Evolutionary conservation across 306 rosid species (phyloP), one percentile per base, ranked within the genome.

Genomic region (Gastrolobium bilobum): DNA sequence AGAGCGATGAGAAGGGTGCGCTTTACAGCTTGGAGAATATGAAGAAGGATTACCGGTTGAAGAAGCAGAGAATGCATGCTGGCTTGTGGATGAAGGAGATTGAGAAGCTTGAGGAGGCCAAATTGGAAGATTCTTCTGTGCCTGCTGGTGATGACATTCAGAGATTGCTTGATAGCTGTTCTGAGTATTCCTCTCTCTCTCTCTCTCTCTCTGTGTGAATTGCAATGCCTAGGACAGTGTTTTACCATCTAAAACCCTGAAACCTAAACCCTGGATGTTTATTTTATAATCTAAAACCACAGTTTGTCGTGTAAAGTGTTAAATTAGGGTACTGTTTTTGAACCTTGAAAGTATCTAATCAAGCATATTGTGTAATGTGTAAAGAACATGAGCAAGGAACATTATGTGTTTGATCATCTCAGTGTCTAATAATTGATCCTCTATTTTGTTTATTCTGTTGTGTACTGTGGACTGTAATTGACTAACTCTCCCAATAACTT

Each of bases 11-110:
- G 31, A 84, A 43, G 20, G 85, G 93, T 58, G 84, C 85, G 71
- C 89, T 91, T 61, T 90, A 91, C 63, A 87, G 93, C 76, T 66
- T 95, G 87, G 98, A 91, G 61, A 91, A 83, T 69, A 85, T 95
- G 76, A 95, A 92, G 88, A 92, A 87, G 84, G 99, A 95, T 48
- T 95, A 95, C 34, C 79, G 98, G 84, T 56, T 95, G 92, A 88
- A 83, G 89, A 95, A 95, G 81, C 98, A 95, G 85, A 90, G 89
- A 77, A 67, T 95, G 73, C 99, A 95, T 56, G 92, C 99, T 10
- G 93, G 93, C 5, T 68, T 95, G 75, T 95, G 99, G 99, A 81
- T 78, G 84, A 95, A 91, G 87, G 99, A 95, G 90, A 95, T 93
- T 73, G 97, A 93, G 85, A 95, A 90, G 85, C 88, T 86, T 40